Evolutionary conservation across 306 rosid genomes (phyloP).

Genomic region (Vigna reflexopilosa): DNA sequence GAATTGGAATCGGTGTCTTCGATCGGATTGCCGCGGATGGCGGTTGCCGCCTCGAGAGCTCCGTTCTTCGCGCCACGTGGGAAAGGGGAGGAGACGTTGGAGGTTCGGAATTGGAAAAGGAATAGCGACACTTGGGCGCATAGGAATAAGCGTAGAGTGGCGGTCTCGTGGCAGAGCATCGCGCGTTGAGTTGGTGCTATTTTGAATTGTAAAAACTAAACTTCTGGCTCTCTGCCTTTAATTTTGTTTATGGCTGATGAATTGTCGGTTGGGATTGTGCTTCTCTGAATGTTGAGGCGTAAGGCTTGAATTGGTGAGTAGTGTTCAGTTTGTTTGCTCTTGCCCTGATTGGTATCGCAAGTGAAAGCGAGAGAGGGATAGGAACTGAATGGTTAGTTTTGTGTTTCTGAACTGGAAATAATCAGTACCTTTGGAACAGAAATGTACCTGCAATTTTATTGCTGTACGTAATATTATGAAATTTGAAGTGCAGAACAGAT

Average conservation of each 20-base stretch:
- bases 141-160: slow-evolving; percentile 52
- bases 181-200: slow-evolving; percentile 30
- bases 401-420: background rate
- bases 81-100: slow-evolving; percentile 36
- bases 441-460: background rate
- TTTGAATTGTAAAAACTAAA: slow-evolving; percentile 16
- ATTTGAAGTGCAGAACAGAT: background rate
- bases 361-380: slow-evolving; percentile 9
- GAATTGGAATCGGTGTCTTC: slow-evolving; percentile 14
- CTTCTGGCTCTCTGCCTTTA: background rate
- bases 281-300: slow-evolving; percentile 11
- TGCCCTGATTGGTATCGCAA: slow-evolving; percentile 1
- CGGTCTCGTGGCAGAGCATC: slow-evolving; percentile 48
- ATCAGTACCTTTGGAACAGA: slow-evolving; percentile 5
- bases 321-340: slow-evolving; percentile 22
- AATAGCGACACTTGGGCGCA: slow-evolving; percentile 45
- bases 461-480: background rate
- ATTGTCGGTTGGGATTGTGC: slow-evolving; percentile 19
- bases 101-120: slow-evolving; percentile 57
- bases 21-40: slow-evolving; percentile 48
- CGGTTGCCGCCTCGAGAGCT: slow-evolving; percentile 40
- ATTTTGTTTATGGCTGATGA: background rate
- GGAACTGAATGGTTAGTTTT: background rate
- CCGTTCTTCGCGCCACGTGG: slow-evolving; percentile 38
- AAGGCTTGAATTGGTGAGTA: background rate